Conservation (phyloP, 345 rosid genomes). For the Eucalyptus lansdowneana region DNA sequence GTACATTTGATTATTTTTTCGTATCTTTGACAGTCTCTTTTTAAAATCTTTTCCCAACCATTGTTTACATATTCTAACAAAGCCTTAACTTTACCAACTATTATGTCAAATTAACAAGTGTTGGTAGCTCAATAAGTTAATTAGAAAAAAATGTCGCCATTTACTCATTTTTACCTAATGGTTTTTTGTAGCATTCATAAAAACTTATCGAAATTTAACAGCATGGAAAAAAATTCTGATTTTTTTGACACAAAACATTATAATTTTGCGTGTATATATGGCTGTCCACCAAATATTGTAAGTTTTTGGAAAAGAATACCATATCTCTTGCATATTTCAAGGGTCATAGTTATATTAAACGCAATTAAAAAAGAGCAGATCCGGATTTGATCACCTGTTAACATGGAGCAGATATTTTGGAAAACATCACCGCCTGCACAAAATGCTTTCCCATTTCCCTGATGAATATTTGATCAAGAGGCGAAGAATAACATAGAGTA, state of each 20-base stretch:
- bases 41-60: neutral
- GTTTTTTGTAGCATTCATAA: neutral
- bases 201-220: neutral
- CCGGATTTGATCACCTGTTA: neutral
- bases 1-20: neutral
- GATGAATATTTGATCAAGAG: neutral
- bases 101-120: neutral
- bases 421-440: neutral
- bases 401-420: neutral
- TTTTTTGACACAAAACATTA: neutral
- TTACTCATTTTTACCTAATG: neutral
- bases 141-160: neutral
- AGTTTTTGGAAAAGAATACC: neutral
- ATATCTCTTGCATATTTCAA: neutral
- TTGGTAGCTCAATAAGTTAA: neutral
- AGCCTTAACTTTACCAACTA: neutral
- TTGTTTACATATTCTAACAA: neutral
- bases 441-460: neutral
- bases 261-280: neutral
- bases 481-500: neutral
- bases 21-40: neutral
- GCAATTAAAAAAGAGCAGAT: neutral
- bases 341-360: neutral
- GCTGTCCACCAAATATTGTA: neutral
- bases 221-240: neutral